Percentiles rank a stretch among this genome's conserved stretches.
Conservation (phyloP, 768 basidiomycete species). For the Suillus brevipes region DNA sequence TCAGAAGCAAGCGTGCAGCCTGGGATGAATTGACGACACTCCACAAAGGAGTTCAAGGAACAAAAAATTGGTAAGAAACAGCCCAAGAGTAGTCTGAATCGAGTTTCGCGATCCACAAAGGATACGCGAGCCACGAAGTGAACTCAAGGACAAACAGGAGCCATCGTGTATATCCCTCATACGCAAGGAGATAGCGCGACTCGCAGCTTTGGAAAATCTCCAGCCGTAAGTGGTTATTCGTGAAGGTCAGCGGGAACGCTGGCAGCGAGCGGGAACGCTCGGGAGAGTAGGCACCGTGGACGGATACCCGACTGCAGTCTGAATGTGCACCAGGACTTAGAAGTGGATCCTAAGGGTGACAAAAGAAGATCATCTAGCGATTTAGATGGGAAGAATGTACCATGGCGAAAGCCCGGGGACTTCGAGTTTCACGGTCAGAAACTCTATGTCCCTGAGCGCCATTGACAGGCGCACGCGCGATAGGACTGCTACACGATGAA, state of each 20-base stretch:
- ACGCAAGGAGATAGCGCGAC: constrained; percentile 3
- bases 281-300: neutral
- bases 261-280: neutral
- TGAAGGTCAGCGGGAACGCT: neutral
- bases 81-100: constrained; percentile 19
- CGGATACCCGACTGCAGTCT: neutral
- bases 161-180: constrained; percentile 6
- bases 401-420: neutral
- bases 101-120: constrained; percentile 15
- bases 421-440: neutral
- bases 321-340: constrained; percentile 2
- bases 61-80: constrained; percentile 13
- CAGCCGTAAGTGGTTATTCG: neutral
- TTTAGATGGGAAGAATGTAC: neutral
- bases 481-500: constrained; percentile 7
- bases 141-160: constrained; percentile 11
- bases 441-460: neutral
- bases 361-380: neutral
- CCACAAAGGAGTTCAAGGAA: constrained; percentile 11
- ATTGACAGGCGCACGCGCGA: constrained; percentile 1
- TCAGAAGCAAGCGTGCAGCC: neutral
- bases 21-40: neutral
- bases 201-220: neutral
- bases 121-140: constrained; percentile 17
- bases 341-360: neutral